Base-by-base conservation (phyloP, 352 stramenopile species). In the Pythium folliculosum region DNA sequence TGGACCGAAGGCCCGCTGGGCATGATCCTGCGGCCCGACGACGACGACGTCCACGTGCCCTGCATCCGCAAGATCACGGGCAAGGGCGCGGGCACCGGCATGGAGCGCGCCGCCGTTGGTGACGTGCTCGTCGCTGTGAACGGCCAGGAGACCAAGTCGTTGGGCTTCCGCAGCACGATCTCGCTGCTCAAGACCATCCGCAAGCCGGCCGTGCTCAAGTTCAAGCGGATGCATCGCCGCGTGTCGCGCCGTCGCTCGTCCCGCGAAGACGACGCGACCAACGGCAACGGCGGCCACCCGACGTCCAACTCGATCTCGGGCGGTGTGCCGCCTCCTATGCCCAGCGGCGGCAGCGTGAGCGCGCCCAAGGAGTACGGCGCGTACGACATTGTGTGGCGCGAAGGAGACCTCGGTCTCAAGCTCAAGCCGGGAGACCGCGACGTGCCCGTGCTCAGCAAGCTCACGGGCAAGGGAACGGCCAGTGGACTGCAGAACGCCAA, bases 31-130 rank as follows among this genome's bases (percentile, higher is more conserved):
- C 86, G 86, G 35, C 88, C 88, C 5, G 88, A 95, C 37, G 88
- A 95, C 51, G 82, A 94, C 59, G 86, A 95, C 51, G 93, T 88
- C 68, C 86, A 95, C 57, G 85, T 95, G 37, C 87, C 87, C 40
- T 95, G 87, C 64, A 94, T 95, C 62, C 87, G 87, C 58, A 95
- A 95, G 71, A 95, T 95, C 71, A 89, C 80, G 51, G 87, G 87
- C 65, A 95, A 94, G 75, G 87, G 87, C 38, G 82, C 82, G 7
- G 87, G 87, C 38, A 94, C 87, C 6, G 87, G 87, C 56, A 95
- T 95, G 81, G 87, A 95, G 56, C 75, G 83, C 51, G 87, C 87
- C 2, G 81, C 78, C 3, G 82, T 95, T 22, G 87, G 87, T 19
- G 87, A 95, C 60, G 77, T 95, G 60, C 65, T 95, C 6, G 85